phyloP scores from a whole-genome alignment of 1,284 basidiomycete genomes.

The Heterobasidion annosum region DNA sequence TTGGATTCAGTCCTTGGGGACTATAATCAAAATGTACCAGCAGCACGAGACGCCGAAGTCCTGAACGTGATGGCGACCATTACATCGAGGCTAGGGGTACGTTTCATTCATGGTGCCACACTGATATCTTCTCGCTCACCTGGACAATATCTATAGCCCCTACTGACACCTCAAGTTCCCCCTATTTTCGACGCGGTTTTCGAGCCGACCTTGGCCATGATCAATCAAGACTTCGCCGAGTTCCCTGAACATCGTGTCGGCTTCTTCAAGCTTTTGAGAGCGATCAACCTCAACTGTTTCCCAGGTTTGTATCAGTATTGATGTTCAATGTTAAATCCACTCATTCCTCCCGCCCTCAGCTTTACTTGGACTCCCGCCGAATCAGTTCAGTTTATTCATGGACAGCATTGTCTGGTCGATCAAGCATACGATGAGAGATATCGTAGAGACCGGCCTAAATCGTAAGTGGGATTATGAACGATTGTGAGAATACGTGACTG shows the following conservation, averaged over 20 bases:
- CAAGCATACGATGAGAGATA: slow-evolving; percentile 99
- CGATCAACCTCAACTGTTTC: slow-evolving; percentile 95
- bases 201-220: slow-evolving; percentile 97
- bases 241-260: slow-evolving; percentile 97
- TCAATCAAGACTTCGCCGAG: slow-evolving; percentile 98
- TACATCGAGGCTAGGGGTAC: slow-evolving; percentile 76
- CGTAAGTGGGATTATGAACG: slow-evolving; percentile 36
- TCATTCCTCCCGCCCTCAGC: slow-evolving; percentile 33
- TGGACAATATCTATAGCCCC: slow-evolving; percentile 33
- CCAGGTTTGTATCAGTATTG: slow-evolving; percentile 50
- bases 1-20: slow-evolving; percentile 97
- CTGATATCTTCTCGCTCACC: background rate
- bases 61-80: slow-evolving; percentile 99
- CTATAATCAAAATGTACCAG: slow-evolving; percentile 91
- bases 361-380: slow-evolving; percentile 79
- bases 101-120: slow-evolving; percentile 15
- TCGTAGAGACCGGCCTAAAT: slow-evolving; percentile 91
- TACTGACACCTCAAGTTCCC: slow-evolving; percentile 92
- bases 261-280: slow-evolving; percentile 93
- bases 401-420: slow-evolving; percentile 99
- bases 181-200: slow-evolving; percentile 97
- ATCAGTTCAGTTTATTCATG: slow-evolving; percentile 97
- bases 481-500: background rate
- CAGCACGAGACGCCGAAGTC: slow-evolving; percentile 94
- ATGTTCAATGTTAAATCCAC: background rate